Conservation (phyloP, 1,139 yeast species). For the Chernovozyma sophiae-reginae region DNA sequence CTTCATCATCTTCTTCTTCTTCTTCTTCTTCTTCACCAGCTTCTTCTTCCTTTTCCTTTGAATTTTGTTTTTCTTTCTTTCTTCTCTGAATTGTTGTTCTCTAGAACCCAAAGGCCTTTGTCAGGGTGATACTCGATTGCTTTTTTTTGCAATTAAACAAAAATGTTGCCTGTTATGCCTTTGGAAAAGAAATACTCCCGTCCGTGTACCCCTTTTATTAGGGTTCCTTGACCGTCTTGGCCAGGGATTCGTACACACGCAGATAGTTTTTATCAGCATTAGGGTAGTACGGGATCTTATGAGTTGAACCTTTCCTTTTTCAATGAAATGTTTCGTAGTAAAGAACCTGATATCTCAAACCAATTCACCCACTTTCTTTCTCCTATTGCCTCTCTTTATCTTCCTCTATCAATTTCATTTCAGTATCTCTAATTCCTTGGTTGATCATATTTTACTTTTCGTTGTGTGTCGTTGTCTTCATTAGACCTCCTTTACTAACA, state of each 20-base stretch:
- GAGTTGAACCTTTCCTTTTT: constrained; percentile 56
- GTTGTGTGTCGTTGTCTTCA: constrained; percentile 17
- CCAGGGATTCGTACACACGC: constrained; percentile 38
- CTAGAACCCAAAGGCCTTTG: constrained; percentile 53
- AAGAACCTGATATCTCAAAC: constrained; percentile 55
- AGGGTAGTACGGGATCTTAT: constrained; percentile 48
- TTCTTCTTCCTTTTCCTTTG: constrained; percentile 2
- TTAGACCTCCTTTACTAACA: constrained; percentile 50
- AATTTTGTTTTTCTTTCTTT: not conserved
- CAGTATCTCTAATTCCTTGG: no score
- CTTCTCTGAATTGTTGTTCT: constrained; percentile 7
- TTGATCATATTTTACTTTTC: constrained; percentile 9
- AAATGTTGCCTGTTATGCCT: constrained; percentile 88
- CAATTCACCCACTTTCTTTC: constrained; percentile 5
- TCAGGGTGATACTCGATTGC: constrained; percentile 57
- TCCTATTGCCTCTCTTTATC: no score
- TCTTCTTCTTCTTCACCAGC: no score
- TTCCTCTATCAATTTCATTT: no score
- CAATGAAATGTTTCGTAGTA: constrained; percentile 60
- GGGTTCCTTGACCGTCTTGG: constrained; percentile 41
- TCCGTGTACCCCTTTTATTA: constrained; percentile 31
- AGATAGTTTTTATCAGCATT: constrained; percentile 43
- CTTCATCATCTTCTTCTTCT: no score
- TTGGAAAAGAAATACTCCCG: constrained; percentile 79
- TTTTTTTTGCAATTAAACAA: constrained; percentile 18